Evolutionary conservation across 2,329 filamentous ascomycete species (phyloP), one percentile per base, ranked within the genome.

Genomic region (Anisogramma anomala): DNA sequence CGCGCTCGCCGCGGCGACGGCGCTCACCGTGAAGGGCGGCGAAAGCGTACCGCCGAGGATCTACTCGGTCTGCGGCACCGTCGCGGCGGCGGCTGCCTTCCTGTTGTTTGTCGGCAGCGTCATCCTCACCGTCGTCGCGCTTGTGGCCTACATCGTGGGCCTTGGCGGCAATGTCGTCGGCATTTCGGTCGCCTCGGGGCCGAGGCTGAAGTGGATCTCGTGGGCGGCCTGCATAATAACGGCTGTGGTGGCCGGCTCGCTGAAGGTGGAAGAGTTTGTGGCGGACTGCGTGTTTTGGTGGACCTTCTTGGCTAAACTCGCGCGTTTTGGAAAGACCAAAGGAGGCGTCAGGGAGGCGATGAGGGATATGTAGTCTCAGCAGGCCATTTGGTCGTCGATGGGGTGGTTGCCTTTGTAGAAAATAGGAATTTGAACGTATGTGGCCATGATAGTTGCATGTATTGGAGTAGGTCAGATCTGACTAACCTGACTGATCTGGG

Each of bases 191-290:
- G 25, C 30, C n/a, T 43, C 44, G n/a, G 38, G 44, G 22, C 34
- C 41, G 3, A 18, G 32, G 36, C 44, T 46, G 27, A 46, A 46
- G 41, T 46, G 44, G 44, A 34, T 46, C 30, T 46, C 44, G 10
- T 46, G 44, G 44, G 44, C 44, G 1, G 44, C 44, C 6, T 46
- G 39, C 11, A 15, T 38, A 10, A 31, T 43, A 15, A 43, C 43
- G 41, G 33, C 30, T 10, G 5, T 38, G 1, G 36, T 46, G n/a
- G 30, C 41, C 9, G 25, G 31, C 11, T 25, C 22, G 6, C 35
- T 46, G 35, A 46, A 46, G 15, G 17, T 46, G 4, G 36, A 46
- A 25, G 44, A 46, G 18, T 40, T 43, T 3, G 41, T 35, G 33
- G 41, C 30, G 0, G 37, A 46, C 10, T 37, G 30, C 26, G 6